A percentile compares a stretch with the other conserved stretches of the same genome.
These are phyloP conservation scores for Hymenoscyphus albidus DNA, from an alignment of 2,329 filamentous ascomycete species.

Conservation along the genomic window DNA sequence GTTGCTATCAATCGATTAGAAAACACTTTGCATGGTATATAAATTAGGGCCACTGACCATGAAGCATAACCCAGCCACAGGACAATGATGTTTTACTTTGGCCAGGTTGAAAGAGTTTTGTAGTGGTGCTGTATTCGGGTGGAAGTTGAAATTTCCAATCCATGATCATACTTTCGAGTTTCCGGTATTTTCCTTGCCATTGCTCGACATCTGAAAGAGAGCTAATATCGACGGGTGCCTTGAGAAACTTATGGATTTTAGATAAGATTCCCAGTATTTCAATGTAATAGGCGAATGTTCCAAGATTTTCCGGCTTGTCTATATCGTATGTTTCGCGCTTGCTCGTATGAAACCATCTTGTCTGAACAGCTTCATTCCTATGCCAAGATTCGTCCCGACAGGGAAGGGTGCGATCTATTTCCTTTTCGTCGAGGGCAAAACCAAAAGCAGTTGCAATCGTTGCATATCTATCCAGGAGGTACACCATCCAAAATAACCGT, in stretches of 20 bases:
- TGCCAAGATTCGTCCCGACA: constrained; percentile 85
- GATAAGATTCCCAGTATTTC: constrained; percentile 85
- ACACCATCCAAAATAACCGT: constrained; percentile 91
- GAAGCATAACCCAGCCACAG: constrained; percentile 86
- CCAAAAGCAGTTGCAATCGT: constrained; percentile 90
- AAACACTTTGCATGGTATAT: neutral
- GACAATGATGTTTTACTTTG: constrained; percentile 63
- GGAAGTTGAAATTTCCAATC: constrained; percentile 83
- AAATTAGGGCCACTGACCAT: constrained; percentile 39
- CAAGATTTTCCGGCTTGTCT: constrained; percentile 74
- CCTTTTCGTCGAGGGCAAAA: constrained; percentile 82
- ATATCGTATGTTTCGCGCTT: constrained; percentile 56
- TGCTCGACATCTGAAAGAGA: constrained; percentile 79
- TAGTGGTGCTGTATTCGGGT: constrained; percentile 78
- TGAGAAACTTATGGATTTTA: constrained; percentile 83
- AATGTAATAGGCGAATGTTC: constrained; percentile 85
- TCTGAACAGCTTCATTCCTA: constrained; percentile 79
- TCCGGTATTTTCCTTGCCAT: constrained; percentile 84
- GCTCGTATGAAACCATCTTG: constrained; percentile 68
- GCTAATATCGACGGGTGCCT: constrained; percentile 84
- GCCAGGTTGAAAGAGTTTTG: constrained; percentile 68
- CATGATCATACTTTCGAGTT: constrained; percentile 74
- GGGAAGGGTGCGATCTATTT: constrained; percentile 81
- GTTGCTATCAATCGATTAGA: constrained; percentile 49
- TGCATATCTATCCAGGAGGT: constrained; percentile 83